A percentile compares a stretch with the other conserved stretches of the same genome.
phyloP scores from a whole-genome alignment of 2,329 filamentous ascomycete species.

The Ophiostoma himal-ulmi region DNA sequence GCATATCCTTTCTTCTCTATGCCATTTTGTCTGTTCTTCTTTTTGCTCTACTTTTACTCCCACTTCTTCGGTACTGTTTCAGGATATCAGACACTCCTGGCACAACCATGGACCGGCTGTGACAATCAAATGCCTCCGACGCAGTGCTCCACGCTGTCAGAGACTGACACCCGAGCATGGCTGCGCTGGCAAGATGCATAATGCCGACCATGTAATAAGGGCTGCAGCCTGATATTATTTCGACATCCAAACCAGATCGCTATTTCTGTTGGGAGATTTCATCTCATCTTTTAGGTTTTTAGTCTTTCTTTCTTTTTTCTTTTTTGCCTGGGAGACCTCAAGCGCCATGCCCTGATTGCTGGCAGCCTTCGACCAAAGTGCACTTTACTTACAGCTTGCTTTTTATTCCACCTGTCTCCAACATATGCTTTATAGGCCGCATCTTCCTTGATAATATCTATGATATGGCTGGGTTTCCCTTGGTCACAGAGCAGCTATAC shows the following conservation, averaged over 20 bases:
- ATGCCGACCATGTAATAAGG: neutral
- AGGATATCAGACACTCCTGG: neutral
- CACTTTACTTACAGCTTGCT: neutral
- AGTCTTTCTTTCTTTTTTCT: neutral
- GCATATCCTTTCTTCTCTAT: too few relatives aligned
- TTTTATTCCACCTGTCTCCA: neutral
- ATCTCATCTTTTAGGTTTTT: neutral
- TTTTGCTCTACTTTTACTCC: neutral
- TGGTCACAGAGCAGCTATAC: neutral
- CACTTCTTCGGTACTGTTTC: neutral
- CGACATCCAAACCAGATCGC: neutral
- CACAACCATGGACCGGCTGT: constrained; percentile 6
- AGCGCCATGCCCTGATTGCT: neutral
- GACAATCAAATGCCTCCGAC: neutral
- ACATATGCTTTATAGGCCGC: neutral
- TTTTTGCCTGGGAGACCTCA: neutral
- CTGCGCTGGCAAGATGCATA: neutral
- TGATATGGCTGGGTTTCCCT: neutral
- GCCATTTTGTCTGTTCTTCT: too few relatives aligned
- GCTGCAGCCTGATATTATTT: neutral
- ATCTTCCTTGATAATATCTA: neutral
- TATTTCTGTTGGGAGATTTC: neutral
- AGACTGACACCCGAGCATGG: neutral
- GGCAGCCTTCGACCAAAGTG: too few relatives aligned
- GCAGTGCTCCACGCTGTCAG: neutral